Evolutionary conservation across 2,329 filamentous ascomycete genomes (phyloP).

Genomic region (Cercospora sp.): DNA sequence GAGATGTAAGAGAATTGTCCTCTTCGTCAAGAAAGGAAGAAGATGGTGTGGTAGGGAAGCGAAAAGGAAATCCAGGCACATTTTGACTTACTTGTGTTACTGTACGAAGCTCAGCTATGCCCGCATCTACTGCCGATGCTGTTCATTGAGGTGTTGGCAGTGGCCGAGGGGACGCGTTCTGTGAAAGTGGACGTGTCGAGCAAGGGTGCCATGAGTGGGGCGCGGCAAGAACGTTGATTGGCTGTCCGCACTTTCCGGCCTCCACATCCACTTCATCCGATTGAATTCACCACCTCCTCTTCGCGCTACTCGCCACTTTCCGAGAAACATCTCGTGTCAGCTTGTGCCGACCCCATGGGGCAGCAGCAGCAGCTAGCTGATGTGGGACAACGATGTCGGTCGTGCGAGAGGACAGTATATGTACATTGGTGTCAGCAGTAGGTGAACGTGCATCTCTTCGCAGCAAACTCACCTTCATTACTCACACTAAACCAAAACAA

Average conservation of each 20-base stretch:
- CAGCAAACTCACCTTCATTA: background rate
- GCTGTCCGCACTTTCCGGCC: background rate
- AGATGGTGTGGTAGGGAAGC: background rate
- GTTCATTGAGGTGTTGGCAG: background rate
- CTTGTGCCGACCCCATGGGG: background rate
- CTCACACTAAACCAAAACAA: background rate
- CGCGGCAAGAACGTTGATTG: background rate
- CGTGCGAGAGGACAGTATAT: background rate
- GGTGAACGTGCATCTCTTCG: background rate
- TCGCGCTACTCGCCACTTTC: background rate
- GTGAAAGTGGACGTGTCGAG: conserved; percentile 2
- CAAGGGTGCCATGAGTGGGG: background rate
- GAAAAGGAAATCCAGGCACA: background rate
- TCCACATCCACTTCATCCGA: background rate
- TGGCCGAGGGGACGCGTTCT: background rate
- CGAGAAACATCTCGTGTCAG: background rate
- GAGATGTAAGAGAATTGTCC: background rate
- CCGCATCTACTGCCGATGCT: background rate
- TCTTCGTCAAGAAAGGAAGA: background rate
- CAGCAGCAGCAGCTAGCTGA: background rate
- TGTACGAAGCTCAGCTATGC: background rate
- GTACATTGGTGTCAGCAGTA: background rate
- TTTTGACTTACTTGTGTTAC: background rate
- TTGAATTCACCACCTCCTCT: background rate
- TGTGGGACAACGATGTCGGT: background rate